Base-by-base conservation (phyloP, 106 monocot species). In the Agapanthus africanus region DNA sequence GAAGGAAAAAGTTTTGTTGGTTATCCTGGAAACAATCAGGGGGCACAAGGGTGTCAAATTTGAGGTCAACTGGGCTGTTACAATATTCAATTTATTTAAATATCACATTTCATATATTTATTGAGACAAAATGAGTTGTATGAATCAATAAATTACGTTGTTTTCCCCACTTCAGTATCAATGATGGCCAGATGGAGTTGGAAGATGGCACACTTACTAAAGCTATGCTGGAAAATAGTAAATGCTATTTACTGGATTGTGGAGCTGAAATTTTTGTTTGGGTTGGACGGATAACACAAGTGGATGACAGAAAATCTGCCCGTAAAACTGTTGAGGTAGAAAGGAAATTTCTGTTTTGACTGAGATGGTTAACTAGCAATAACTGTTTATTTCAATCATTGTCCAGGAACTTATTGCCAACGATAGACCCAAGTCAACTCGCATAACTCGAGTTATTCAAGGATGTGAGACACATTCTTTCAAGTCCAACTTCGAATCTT, bases 241-340 rank as follows among this genome's bases (percentile, higher is more conserved):
- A 88, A 78, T 95, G 86, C 56, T 95, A 91, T 80, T 75, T 95
- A 78, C 74, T 95, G 51, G 95, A 95, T 72, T 86, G 88, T 82
- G 86, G 88, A 54, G 70, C 91, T 77, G 95, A 95, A 69, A 65
- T 88, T 46, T 91, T 86, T 86, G 74, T 91, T 71, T 95, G 95
- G 95, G 91, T 91, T 82, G 95, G 95, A 30, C 81, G 91, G 23
- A 77, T 84, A 65, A 91, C 91, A 56, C 88, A 85, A 70, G 32
- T 95, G 9, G 95, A 95, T 31, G 95, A 91, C 33, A 88, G 91
- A 74, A 95, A 91, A 82, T 73, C 78, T 74, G 88, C 86, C n/a
- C 74, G 67, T 59, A 84, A 78, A 78, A 77, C 70, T 75, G 82
- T 82, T 80, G 88, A 95, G 91, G 95, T 95, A 78, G 47, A 35